phyloP scores from a whole-genome alignment of 1,284 basidiomycete species.

The Boletus albobrunnescens region DNA sequence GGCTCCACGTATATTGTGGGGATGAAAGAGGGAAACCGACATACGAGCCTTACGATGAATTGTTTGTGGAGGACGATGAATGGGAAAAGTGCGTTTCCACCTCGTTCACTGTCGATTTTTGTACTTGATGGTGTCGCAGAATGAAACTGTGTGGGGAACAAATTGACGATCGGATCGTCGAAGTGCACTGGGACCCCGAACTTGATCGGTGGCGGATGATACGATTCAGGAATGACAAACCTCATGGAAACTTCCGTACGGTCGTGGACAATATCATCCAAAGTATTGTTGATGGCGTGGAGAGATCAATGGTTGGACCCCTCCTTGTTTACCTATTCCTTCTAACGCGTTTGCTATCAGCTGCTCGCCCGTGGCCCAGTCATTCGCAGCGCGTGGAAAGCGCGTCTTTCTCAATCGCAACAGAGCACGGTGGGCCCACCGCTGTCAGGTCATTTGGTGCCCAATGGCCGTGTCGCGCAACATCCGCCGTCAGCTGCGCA shows the following conservation, averaged over 20 bases:
- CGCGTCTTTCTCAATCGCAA: constrained; percentile 32
- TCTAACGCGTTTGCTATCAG: constrained; percentile 36
- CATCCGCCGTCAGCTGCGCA: constrained; percentile 32
- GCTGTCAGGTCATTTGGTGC: constrained; percentile 12
- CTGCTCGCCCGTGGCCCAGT: constrained; percentile 55
- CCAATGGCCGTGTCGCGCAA: constrained; percentile 25
- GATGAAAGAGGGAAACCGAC: constrained; percentile 51
- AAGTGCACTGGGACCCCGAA: constrained; percentile 83
- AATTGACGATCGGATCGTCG: constrained; percentile 89
- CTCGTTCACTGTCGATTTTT: background rate
- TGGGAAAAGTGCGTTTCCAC: constrained; percentile 81
- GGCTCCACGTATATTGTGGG: constrained; percentile 78
- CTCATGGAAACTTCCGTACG: constrained; percentile 77
- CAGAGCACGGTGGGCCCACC: constrained; percentile 25
- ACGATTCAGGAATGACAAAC: constrained; percentile 91
- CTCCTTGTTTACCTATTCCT: background rate
- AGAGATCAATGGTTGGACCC: constrained; percentile 70
- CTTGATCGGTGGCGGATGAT: constrained; percentile 79
- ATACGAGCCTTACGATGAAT: constrained; percentile 86
- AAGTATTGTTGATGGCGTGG: constrained; percentile 88
- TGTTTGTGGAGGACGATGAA: constrained; percentile 85
- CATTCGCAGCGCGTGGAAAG: constrained; percentile 71
- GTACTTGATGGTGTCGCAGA: constrained; percentile 41
- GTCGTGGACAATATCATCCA: constrained; percentile 84
- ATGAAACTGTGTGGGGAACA: constrained; percentile 85